Base-by-base conservation (phyloP, 176 grass and related monocot species). In the Microstegium vimineum region DNA sequence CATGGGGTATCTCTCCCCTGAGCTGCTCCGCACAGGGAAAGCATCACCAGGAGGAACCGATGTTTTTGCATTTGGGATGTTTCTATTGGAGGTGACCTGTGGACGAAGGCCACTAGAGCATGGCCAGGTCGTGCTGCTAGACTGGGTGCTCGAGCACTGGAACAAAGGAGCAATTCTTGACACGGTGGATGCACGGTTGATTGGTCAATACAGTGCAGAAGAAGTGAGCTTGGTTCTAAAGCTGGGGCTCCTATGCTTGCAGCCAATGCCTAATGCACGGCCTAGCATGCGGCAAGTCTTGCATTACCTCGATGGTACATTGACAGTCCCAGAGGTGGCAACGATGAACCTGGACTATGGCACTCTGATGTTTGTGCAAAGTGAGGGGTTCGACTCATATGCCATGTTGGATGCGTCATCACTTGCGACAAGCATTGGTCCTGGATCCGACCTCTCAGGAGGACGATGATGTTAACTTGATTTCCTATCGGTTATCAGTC, bases 191-290 rank as follows among this genome's bases (percentile, higher is more conserved):
- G 64, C 75, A 17, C 41, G 78, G 16, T 43, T 92, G 17, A 63
- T 69, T 42, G 61, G 32, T 20, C 40, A 59, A 0, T 88, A 87
- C 30, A 63, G 20, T 4, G 32, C 33, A 20, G 62, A 80, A 26
- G 90, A 92, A 42, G 69, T 38, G 1, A 72, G 59, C 33, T 71
- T 92, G 82, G 85, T 90, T 71, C 78, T 90, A 14, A 90, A 87
- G 52, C 71, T 89, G 60, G 92, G 89, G 4, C 61, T 94, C 32
- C n/a, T 89, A 5, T 94, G 89, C 68, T 83, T 60, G 13, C 89
- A 94, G 9, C 88, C 87, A 2, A 75, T 82, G 57, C 81, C 89
- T 12, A 28, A 20, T 37, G 73, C 72, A 13, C 76, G 87, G 46
- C 92, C 78, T 5, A 87, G 62, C 73, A 90, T 91, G 78, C 60